Evolutionary conservation across 225 moss, liverwort and hornwort genomes (phyloP), one percentile per base, ranked within the genome.

Genomic region (Pseudisothecium myosuroides): DNA sequence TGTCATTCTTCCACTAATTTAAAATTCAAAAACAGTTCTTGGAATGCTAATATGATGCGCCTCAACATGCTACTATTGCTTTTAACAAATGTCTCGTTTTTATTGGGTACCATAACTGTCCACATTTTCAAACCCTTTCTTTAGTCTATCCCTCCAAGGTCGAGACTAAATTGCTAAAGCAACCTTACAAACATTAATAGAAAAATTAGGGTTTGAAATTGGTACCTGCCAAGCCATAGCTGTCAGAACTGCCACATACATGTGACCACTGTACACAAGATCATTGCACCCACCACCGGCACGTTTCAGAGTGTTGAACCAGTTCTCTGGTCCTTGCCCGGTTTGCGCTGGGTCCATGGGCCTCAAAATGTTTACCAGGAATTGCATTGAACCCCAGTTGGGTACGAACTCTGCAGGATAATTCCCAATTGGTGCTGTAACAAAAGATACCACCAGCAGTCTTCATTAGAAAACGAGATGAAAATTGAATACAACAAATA

Each of bases 161-260:
- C 21, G 39, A 72, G 72, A 49, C 47, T 11, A 66, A 86, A 65
- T 32, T 77, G 49, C 71, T 32, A 14, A 39, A 83, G 61, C 18
- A 17, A 54, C 24, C 37, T 43, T 63, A 47, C 16, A 16, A 47
- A 63, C 59, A 60, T 14, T 9, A 39, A 29, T 39, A 63, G 49
- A 50, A 55, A 59, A 76, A 63, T 37, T 45, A 63, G 83, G 69
- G 77, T 29, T 77, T 76, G 55, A 12, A 62, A 82, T 67, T 61
- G 92, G 76, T 93, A 98, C 98, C 94, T 96, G 96, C 98, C 97
- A 98, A 58, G 96, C 96, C 97, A 97, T 97, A 28, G 98, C 97
- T 67, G 98, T 99, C 75, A 99, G 89, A 69, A 97, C 97, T 68
- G 98, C 96, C 19, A 97, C 98, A 71, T 95, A 94, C 90, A 99